Conservation (phyloP, 257 asterid species). For the Solanum appendiculatum region DNA sequence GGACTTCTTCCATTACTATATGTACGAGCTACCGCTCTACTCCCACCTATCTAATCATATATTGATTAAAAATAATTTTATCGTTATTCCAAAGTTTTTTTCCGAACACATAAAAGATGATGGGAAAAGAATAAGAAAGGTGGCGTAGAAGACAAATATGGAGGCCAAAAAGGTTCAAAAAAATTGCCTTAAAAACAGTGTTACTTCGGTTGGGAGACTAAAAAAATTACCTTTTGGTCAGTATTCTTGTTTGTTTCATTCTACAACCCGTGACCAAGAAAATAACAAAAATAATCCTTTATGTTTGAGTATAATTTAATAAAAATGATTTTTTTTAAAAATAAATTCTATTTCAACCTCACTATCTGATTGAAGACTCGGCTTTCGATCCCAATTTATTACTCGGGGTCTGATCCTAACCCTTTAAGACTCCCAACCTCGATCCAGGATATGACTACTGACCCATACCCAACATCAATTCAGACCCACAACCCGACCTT, state of each 20-base stretch:
- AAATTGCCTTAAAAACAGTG: neutral
- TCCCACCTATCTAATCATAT: neutral
- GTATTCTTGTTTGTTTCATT: neutral
- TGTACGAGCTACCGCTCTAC: neutral
- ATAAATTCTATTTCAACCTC: neutral
- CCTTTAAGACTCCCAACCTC: neutral
- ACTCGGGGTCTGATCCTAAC: neutral
- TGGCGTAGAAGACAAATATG: neutral
- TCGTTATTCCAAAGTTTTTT: neutral
- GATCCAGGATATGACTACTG: fast-evolving
- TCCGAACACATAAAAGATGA: neutral
- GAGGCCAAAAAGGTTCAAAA: neutral
- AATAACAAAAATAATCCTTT: neutral
- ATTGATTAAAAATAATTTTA: neutral
- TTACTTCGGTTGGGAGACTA: neutral
- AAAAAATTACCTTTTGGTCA: neutral
- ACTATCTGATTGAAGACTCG: neutral
- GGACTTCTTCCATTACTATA: neutral
- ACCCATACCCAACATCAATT: neutral
- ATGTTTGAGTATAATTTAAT: neutral
- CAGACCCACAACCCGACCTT: too few relatives aligned
- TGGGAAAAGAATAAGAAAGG: neutral
- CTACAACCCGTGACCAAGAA: neutral
- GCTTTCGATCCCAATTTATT: neutral
- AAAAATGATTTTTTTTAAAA: too few relatives aligned